These are phyloP conservation scores for Daldinia sp. DNA, from an alignment of 2,329 filamentous ascomycete genomes.

Conservation along the genomic window DNA sequence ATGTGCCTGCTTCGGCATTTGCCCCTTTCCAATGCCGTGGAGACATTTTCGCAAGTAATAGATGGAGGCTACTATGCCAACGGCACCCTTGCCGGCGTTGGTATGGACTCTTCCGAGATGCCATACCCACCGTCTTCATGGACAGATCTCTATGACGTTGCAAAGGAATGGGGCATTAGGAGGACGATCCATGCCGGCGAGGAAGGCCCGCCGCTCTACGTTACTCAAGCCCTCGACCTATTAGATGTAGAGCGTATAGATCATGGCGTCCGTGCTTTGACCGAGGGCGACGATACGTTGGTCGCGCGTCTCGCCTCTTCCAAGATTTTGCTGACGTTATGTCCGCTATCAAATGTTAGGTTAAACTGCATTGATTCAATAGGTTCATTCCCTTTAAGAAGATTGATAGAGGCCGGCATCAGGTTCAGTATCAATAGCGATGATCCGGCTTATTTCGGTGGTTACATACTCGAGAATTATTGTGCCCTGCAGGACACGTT, in stretches of 20 bases:
- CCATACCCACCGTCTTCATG: slow-evolving; percentile 67
- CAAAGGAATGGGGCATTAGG: slow-evolving; percentile 59
- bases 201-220: slow-evolving; percentile 74
- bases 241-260: slow-evolving; percentile 74
- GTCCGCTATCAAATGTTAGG: slow-evolving; percentile 76
- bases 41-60: slow-evolving; percentile 54
- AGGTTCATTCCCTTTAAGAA: slow-evolving; percentile 66
- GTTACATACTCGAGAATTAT: slow-evolving; percentile 79
- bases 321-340: slow-evolving; percentile 72
- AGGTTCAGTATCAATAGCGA: slow-evolving; percentile 78
- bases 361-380: slow-evolving; percentile 64
- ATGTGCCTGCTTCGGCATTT: slow-evolving; percentile 78
- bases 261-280: slow-evolving; percentile 72
- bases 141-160: slow-evolving; percentile 66
- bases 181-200: slow-evolving; percentile 81
- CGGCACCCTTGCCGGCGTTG: slow-evolving; percentile 68
- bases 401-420: slow-evolving; percentile 69
- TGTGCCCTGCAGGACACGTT: slow-evolving; percentile 79
- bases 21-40: slow-evolving; percentile 64
- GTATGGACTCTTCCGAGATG: slow-evolving; percentile 72
- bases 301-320: slow-evolving; percentile 65
- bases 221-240: slow-evolving; percentile 68
- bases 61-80: slow-evolving; percentile 56
- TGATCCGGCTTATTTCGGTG: slow-evolving; percentile 79
- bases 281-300: slow-evolving; percentile 62